These are phyloP conservation scores for Phallus indusiatus DNA, from an alignment of 768 basidiomycete species.

Conservation along the genomic window DNA sequence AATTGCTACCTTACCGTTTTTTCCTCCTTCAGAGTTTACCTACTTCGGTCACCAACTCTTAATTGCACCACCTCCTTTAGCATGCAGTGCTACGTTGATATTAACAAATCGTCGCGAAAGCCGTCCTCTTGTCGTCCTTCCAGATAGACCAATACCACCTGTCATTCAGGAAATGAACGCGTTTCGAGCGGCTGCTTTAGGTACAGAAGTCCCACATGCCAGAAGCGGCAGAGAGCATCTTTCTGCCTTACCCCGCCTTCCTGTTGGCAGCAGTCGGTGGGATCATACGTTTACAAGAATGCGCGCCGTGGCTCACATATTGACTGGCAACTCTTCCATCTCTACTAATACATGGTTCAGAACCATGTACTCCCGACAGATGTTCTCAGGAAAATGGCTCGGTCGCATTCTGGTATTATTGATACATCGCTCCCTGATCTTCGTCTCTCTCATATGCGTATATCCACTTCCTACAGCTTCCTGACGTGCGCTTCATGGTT, in stretches of 20 bases:
- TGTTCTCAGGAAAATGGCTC: conserved; percentile 5
- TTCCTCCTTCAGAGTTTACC: background rate
- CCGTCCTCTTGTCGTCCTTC: background rate
- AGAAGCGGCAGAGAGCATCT: background rate
- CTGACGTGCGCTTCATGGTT: background rate
- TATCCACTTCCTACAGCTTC: background rate
- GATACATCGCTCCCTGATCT: background rate
- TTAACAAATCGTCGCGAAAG: conserved; percentile 4
- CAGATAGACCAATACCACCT: background rate
- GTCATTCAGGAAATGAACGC: conserved; percentile 1
- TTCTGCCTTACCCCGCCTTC: background rate
- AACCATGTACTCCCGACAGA: background rate
- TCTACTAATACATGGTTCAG: background rate
- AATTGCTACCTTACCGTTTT: background rate
- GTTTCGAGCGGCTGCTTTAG: background rate
- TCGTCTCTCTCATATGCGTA: background rate
- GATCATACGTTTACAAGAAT: conserved; percentile 4
- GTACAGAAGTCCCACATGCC: background rate
- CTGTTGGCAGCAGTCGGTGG: background rate
- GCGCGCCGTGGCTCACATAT: background rate
- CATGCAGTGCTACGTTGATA: background rate
- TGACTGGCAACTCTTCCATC: background rate
- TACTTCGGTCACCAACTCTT: background rate
- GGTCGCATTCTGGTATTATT: background rate
- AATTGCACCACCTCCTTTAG: background rate